Base-by-base conservation (phyloP, 352 stramenopile genomes). In the Pythium utonaiense region DNA sequence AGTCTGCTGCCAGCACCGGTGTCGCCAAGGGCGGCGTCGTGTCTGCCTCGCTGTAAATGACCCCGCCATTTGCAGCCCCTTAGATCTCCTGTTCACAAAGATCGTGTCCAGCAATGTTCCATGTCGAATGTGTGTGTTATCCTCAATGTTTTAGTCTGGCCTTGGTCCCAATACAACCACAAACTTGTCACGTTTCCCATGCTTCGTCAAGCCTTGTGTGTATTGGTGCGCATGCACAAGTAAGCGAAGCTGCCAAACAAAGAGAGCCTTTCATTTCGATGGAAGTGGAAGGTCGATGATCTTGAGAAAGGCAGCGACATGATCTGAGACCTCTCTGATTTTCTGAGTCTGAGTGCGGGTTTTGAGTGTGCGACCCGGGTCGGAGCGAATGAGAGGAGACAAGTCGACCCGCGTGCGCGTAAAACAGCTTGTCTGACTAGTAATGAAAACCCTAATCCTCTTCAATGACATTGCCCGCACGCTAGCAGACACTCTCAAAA, bases 11-110 rank as follows among this genome's bases (percentile, higher is more conserved):
- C 21, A 56, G 22, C 8, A 60, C 55, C 30, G 40, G 16, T 16
- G 34, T 60, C 30, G 19, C 49, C 21, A 71, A 60, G 27, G 38
- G 50, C n/a, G 56, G 55, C 22, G 62, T 73, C 5, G 55, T 69
- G 38, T 73, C 65, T 19, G 69, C 62, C 1, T 42, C 45, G 27
- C 19, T 71, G 48, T 69, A 72, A 64, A 41, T 28, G 50, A 48
- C 31, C 30, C 3, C 42, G 34, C 13, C 56, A 51, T 19, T 41
- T n/a, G 30, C 50, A 28, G 33, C 50, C 10, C 30, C 24, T 22
- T 54, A 54, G 48, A 54, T 38, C 48, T 27, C 38, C 38, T 45
- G n/a, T 25, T 45, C 16, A 6, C 19, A 45, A 25, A 45, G 10
- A 7, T 45, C n/a, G 38, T 45, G 38, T 45, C 38, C 38, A 45